Conservation (phyloP, 768 basidiomycete species). For the Lactifluus volemus region DNA sequence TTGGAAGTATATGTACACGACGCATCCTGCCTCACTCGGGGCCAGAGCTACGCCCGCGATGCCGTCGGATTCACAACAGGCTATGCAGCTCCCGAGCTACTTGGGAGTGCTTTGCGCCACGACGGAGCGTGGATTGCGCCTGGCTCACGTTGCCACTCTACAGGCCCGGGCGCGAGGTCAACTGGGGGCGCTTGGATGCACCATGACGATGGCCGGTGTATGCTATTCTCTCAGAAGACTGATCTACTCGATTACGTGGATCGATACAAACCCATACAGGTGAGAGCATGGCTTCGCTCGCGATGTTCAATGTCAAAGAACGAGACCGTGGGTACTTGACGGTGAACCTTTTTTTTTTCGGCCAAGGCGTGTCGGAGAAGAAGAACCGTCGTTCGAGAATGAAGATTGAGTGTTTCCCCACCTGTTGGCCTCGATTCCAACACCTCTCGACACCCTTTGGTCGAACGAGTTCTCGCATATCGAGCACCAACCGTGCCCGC, state of each 20-base stretch:
- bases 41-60: conserved; percentile 13
- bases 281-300: conserved; percentile 11
- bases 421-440: background rate
- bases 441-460: too few species aligned
- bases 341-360: conserved; percentile 3
- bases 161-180: conserved; percentile 17
- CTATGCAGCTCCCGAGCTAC: conserved; percentile 17
- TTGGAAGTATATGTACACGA: conserved; percentile 18
- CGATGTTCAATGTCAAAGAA: conserved; percentile 7
- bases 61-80: conserved; percentile 17
- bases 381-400: conserved; percentile 15
- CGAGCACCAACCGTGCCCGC: conserved; percentile 14
- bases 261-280: conserved; percentile 7
- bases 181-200: conserved; percentile 21
- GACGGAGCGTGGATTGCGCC: conserved; percentile 14
- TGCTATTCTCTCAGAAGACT: conserved; percentile 15
- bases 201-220: conserved; percentile 12
- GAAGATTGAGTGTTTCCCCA: conserved; percentile 7
- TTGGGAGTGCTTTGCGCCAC: conserved; percentile 3
- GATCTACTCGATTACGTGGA: conserved; percentile 15
- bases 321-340: conserved; percentile 12
- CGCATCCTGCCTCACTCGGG: conserved; percentile 11
- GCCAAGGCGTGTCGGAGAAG: background rate
- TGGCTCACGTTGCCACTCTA: conserved; percentile 10
- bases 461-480: conserved; percentile 16